Evolutionary conservation across 257 asterid species (phyloP), one percentile per base, ranked within the genome.

Genomic region (Ilex asprella): DNA sequence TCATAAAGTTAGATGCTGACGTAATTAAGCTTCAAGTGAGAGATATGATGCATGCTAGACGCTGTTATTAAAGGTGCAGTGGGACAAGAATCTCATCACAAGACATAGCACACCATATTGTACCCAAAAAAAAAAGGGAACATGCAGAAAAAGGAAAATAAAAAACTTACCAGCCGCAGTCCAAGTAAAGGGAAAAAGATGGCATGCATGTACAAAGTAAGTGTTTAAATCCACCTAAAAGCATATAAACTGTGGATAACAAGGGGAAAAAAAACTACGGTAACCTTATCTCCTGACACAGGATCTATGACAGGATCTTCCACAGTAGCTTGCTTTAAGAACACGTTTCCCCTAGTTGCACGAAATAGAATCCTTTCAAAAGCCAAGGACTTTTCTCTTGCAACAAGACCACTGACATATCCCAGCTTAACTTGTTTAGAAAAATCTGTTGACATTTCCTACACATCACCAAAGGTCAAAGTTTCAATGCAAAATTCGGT

Each of bases 331-430:
- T 85, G 89, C 72, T 64, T 85, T 39, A 80, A 69, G 51, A 76
- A 78, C 59, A 85, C 87, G 82, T 85, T 85, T 63, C 94, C 94
- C 68, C 85, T 80, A 62, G 87, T 84, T 64, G 86, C 75, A 47
- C 89, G 85, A 56, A 85, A 85, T 66, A 85, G 61, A 64, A 80
- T 72, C 71, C 89, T 81, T 65, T 85, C 94, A 74, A 85, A 80
- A 51, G 81, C 73, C 70, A 72, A 16, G 16, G 85, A 78, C 69
- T 80, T 82, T 65, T 80, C 85, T 74, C 85, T 82, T 31, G 76
- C 53, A 64, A 85, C 79, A 67, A 85, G 82, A 49, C 94, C 94
- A 76, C 84, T 76, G 62, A 85, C 79, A 67, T 60, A 82, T 47
- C 85, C 85, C 66, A 82, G 78, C 75, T 77, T 82, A 64, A 82